A percentile compares a stretch with the other conserved stretches of the same genome.
phyloP scores from a whole-genome alignment of 2,329 filamentous ascomycete species.

The Aspergillus flavus region DNA sequence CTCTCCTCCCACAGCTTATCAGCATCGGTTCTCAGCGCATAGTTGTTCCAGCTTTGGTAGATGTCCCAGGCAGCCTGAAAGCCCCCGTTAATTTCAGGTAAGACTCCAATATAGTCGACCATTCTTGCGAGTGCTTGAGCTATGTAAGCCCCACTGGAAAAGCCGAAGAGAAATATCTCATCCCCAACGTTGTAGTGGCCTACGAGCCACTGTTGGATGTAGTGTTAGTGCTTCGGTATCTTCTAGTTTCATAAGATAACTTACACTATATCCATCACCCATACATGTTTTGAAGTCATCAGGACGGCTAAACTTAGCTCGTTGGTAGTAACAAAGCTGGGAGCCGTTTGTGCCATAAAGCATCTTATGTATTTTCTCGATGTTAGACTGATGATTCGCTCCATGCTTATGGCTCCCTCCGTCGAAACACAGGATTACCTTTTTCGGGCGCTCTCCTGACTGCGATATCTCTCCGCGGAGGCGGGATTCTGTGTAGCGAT shows the following conservation, averaged over 20 bases:
- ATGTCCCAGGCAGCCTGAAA: not conserved
- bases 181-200: not conserved
- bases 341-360: not conserved
- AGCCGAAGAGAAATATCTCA: constrained; percentile 3
- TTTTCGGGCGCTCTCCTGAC: not conserved
- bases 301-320: not conserved
- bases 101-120: not conserved
- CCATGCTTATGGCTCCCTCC: not conserved
- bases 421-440: not conserved
- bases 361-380: not conserved
- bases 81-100: not conserved
- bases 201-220: not conserved
- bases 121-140: not conserved
- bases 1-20: not conserved
- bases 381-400: not conserved
- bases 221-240: not conserved
- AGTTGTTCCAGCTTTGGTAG: not conserved
- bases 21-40: not conserved
- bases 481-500: not conserved
- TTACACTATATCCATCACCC: constrained; percentile 2
- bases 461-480: not conserved
- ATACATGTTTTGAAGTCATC: not conserved
- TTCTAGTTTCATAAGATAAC: not conserved
- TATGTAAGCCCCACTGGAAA: not conserved
- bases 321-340: not conserved